A percentile compares a stretch with the other conserved stretches of the same genome.
These are phyloP conservation scores for Mycena amicta DNA, from an alignment of 768 basidiomycete species.

Conservation along the genomic window DNA sequence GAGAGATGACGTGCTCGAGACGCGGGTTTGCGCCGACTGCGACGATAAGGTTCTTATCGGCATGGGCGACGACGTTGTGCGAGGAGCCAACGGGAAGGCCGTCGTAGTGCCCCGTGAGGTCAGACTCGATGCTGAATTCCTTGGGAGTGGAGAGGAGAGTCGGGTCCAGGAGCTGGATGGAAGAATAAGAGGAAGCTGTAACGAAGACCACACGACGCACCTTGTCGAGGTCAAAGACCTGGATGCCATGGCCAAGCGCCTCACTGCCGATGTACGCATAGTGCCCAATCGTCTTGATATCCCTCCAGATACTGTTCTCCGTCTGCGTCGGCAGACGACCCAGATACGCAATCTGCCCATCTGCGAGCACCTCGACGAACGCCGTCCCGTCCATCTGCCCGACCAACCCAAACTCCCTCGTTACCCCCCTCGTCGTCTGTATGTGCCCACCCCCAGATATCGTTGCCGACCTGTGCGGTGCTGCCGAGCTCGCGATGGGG, in stretches of 20 bases:
- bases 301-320: slow-evolving; percentile 26
- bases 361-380: slow-evolving; percentile 17
- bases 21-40: slow-evolving; percentile 31
- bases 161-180: slow-evolving; percentile 18
- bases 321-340: slow-evolving; percentile 30
- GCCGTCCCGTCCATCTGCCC: slow-evolving; percentile 20
- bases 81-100: slow-evolving; percentile 31
- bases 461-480: slow-evolving; percentile 12
- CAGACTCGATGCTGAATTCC: slow-evolving; percentile 25
- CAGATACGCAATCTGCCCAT: slow-evolving; percentile 23
- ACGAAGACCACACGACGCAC: not conserved
- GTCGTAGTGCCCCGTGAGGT: slow-evolving; percentile 22
- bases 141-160: slow-evolving; percentile 23
- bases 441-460: slow-evolving; percentile 19
- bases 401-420: slow-evolving; percentile 18
- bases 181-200: not conserved
- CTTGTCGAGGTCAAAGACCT: slow-evolving; percentile 33
- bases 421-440: slow-evolving; percentile 1
- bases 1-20: slow-evolving; percentile 5
- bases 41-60: slow-evolving; percentile 26
- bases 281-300: slow-evolving; percentile 30
- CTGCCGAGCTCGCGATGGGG: slow-evolving; percentile 15
- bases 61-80: slow-evolving; percentile 32
- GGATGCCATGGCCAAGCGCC: slow-evolving; percentile 29
- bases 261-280: slow-evolving; percentile 32